Percentiles rank a stretch among this genome's conserved stretches.
Evolutionary conservation across 2,329 filamentous ascomycete genomes (phyloP).

Genomic region (Rutstroemia sp.): DNA sequence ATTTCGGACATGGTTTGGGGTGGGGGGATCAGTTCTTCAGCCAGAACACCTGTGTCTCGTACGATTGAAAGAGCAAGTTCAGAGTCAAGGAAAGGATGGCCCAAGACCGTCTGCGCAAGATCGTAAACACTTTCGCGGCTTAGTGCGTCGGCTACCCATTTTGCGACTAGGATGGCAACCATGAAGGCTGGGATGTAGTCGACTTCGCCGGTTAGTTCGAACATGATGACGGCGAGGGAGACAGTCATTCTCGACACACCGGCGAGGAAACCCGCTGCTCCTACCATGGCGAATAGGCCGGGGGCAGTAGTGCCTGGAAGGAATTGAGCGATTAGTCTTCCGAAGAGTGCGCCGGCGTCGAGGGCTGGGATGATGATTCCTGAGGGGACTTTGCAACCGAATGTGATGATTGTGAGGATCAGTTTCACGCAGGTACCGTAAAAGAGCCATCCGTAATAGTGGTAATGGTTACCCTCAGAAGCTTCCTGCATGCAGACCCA

Average conservation of each 20-base stretch:
- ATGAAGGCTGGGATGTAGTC: constrained; percentile 51
- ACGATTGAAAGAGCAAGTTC: constrained; percentile 41
- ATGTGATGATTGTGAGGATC: constrained; percentile 49
- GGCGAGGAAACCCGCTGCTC: constrained; percentile 49
- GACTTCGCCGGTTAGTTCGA: constrained; percentile 51
- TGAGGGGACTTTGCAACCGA: constrained; percentile 52
- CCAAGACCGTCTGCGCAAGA: constrained; percentile 50
- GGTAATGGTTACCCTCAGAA: constrained; percentile 27
- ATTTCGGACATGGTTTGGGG: constrained; percentile 48
- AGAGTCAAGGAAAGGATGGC: constrained; percentile 49
- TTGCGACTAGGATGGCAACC: constrained; percentile 51
- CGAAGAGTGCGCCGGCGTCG: constrained; percentile 50
- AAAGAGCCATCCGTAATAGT: constrained; percentile 43
- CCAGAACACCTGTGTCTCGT: constrained; percentile 32
- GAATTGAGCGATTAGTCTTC: constrained; percentile 41
- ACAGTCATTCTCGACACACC: constrained; percentile 53
- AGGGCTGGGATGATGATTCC: constrained; percentile 55
- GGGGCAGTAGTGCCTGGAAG: constrained; percentile 38
- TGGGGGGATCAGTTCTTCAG: constrained; percentile 44
- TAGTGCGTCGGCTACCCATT: constrained; percentile 50
- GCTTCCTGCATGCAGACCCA: constrained; percentile 47
- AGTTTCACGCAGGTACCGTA: constrained; percentile 48
- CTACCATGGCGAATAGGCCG: constrained; percentile 55
- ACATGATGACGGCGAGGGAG: constrained; percentile 52
- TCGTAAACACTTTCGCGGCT: constrained; percentile 49